Evolutionary conservation across 202 grass and related monocot genomes (phyloP).

Genomic region (Setaria viridis): DNA sequence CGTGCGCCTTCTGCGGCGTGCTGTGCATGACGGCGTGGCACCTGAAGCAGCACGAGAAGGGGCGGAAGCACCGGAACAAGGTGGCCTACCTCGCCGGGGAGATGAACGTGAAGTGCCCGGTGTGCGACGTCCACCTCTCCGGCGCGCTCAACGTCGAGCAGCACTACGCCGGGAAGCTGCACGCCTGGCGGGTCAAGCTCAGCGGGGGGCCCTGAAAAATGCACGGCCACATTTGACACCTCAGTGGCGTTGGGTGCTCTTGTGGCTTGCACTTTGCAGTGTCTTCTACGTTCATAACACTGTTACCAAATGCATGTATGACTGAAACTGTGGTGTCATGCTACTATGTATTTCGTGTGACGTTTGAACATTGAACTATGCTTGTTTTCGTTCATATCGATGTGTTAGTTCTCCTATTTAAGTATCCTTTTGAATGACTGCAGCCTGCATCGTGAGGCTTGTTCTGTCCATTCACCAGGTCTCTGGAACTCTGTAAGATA

Average conservation of each 20-base stretch:
- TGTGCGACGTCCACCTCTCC: conserved; percentile 50
- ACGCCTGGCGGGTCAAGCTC: conserved; percentile 25
- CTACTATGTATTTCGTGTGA: too few species aligned
- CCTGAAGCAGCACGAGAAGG: conserved; percentile 47
- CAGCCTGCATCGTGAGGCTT: background rate
- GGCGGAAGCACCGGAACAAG: conserved; percentile 50
- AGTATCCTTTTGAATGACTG: background rate
- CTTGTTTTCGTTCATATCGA: background rate
- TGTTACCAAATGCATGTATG: too few species aligned
- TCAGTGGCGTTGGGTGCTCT: background rate
- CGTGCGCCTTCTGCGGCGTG: conserved; percentile 43
- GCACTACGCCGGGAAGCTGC: conserved; percentile 51
- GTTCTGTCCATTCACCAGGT: background rate
- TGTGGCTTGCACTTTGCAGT: background rate
- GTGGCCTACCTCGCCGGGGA: conserved; percentile 41
- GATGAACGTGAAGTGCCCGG: conserved; percentile 46
- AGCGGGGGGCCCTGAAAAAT: conserved; percentile 29
- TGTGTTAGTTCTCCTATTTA: too few species aligned
- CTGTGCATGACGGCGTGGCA: conserved; percentile 49
- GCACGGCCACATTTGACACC: background rate
- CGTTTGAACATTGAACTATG: background rate
- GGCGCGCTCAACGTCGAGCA: conserved; percentile 41
- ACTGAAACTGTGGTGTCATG: too few species aligned
- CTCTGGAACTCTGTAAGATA: background rate
- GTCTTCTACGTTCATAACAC: background rate